Base-by-base conservation (phyloP, 345 rosid genomes). In the Gossypioides kirkii region DNA sequence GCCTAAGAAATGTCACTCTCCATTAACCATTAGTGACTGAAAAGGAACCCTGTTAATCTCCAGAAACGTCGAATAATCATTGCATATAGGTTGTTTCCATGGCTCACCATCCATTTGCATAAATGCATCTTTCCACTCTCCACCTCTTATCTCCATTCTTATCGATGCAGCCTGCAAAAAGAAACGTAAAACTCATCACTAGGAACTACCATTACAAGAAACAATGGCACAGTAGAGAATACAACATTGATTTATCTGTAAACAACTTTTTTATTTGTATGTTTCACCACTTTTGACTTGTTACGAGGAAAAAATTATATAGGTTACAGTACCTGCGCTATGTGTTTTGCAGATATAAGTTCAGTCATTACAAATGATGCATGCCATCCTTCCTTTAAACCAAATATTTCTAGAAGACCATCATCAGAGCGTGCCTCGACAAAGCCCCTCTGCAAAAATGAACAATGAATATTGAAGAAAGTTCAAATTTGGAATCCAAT, bases 91-190 rank as follows among this genome's bases (percentile, higher is more conserved):
- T 54, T 91, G 98, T 74, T 89, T 96, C 99, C 99, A 96, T 6
- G 99, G 99, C 75, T 96, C 98, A 5, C 98, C 99, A 72, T 96
- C 99, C 96, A 56, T 93, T 86, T 96, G 99, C 97, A 96, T 84
- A 76, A 76, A 96, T 23, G 90, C 94, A 42, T 91, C 87, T 77
- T 74, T 85, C 96, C 99, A 87, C 72, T 93, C 97, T 58, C 97
- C 94, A 2, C 99, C 98, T 71, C 97, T 86, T 60, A 96, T 69
- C 83, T 93, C 98, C 61, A 96, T 73, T 79, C 98, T 80, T 60
- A 96, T 87, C 1, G 98, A 91, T 1, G 97, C 89, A 52, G 96
- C 98, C 98, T 96, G 83, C 32, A 75, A 58, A 41, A 56, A 41
- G 11, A 70, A 50, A 36, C 43, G 8, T 1, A 75, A 23, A 54